Evolutionary conservation across 2,329 filamentous ascomycete species (phyloP).

Genomic region (Stachybotrys elegans): DNA sequence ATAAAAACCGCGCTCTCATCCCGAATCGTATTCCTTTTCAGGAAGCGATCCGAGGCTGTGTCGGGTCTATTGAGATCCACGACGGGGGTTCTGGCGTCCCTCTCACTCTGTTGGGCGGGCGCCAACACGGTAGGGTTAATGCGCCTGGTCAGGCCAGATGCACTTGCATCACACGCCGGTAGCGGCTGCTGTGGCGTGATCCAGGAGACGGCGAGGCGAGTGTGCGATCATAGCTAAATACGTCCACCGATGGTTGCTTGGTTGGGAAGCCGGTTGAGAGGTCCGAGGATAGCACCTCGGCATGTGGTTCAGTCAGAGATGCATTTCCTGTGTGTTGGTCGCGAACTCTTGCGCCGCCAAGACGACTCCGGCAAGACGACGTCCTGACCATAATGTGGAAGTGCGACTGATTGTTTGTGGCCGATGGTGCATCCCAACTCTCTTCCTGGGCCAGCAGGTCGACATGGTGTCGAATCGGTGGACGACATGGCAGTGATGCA

Average conservation of each 20-base stretch:
- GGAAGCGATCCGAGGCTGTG: slow-evolving; percentile 40
- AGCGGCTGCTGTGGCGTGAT: slow-evolving; percentile 35
- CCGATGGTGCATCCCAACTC: slow-evolving; percentile 42
- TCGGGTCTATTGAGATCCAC: slow-evolving; percentile 20
- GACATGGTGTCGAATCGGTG: too few relatives aligned
- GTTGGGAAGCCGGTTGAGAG: slow-evolving; percentile 21
- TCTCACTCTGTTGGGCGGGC: slow-evolving; percentile 32
- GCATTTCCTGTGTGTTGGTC: slow-evolving; percentile 43
- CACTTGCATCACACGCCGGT: slow-evolving; percentile 37
- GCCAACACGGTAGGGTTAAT: slow-evolving; percentile 47
- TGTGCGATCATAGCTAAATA: slow-evolving; percentile 15
- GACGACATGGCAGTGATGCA: too few relatives aligned
- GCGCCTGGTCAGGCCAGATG: slow-evolving; percentile 51
- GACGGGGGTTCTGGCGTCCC: slow-evolving; percentile 45
- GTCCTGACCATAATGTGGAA: slow-evolving; percentile 26
- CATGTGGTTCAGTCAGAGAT: slow-evolving; percentile 26
- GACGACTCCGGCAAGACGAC: slow-evolving; percentile 41
- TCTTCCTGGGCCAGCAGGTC: slow-evolving; percentile 13
- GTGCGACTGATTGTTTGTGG: slow-evolving; percentile 43
- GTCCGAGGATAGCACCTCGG: slow-evolving; percentile 37
- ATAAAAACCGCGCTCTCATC: slow-evolving; percentile 80
- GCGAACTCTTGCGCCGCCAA: slow-evolving; percentile 23
- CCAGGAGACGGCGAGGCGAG: slow-evolving; percentile 27
- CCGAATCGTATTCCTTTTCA: slow-evolving; percentile 36
- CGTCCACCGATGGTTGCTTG: slow-evolving; percentile 2